These are phyloP conservation scores for Aspergillus quadrilineatus DNA, from an alignment of 2,329 filamentous ascomycete species.

Conservation along the genomic window DNA sequence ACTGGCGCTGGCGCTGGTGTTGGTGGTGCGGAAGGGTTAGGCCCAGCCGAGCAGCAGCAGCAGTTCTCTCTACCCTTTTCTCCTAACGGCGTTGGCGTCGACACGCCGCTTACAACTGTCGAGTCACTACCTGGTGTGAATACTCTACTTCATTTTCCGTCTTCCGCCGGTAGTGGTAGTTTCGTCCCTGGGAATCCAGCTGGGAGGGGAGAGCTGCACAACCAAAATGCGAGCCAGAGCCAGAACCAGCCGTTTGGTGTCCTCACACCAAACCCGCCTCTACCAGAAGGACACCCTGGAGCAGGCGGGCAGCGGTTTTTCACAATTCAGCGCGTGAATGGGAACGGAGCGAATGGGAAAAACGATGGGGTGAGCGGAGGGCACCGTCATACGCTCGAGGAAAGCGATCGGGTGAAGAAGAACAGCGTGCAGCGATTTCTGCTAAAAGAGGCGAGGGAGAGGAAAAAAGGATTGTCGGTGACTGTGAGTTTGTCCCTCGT, in stretches of 20 bases:
- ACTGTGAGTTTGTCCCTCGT: constrained; percentile 45
- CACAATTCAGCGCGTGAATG: constrained; percentile 75
- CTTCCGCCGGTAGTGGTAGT: background rate
- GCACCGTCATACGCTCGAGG: constrained; percentile 71
- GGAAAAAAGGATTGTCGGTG: constrained; percentile 52
- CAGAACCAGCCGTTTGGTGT: constrained; percentile 43
- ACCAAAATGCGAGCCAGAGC: background rate
- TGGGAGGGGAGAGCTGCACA: no score
- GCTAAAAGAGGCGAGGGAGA: constrained; percentile 64
- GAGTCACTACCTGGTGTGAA: constrained; percentile 26
- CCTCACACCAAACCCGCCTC: constrained; percentile 39
- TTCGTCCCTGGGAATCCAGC: background rate
- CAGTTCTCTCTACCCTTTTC: background rate
- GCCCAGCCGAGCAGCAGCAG: background rate
- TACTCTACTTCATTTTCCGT: constrained; percentile 23
- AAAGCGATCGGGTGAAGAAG: constrained; percentile 78
- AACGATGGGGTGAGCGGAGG: constrained; percentile 67
- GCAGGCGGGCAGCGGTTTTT: constrained; percentile 60
- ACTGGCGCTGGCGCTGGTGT: constrained; percentile 22
- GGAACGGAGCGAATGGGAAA: constrained; percentile 71
- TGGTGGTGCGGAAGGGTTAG: background rate
- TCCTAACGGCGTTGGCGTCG: constrained; percentile 24
- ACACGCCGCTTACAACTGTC: constrained; percentile 21
- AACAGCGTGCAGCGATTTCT: constrained; percentile 70
- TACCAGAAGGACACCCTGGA: constrained; percentile 49